phyloP scores from a whole-genome alignment of 139 green algal species.

The Diplosphaera chodatii region DNA sequence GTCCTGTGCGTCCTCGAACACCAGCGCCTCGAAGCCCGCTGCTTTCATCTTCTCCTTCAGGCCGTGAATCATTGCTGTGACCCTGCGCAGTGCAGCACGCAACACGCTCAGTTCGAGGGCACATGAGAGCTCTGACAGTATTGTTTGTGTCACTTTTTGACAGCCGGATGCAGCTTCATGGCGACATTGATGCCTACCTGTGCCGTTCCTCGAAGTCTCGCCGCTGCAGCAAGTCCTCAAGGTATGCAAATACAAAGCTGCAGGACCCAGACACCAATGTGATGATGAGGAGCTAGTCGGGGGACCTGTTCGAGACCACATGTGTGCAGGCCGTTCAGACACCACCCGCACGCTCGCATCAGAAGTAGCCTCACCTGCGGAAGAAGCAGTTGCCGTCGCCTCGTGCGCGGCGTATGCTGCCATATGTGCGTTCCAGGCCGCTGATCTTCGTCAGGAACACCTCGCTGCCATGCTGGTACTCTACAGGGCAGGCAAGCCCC shows the following conservation, averaged over 20 bases:
- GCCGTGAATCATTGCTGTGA: conserved; percentile 10
- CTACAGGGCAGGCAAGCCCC: too few species aligned
- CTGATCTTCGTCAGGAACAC: conserved; percentile 73
- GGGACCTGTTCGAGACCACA: too few species aligned
- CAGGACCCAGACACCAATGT: too few species aligned
- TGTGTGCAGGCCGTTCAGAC: too few species aligned
- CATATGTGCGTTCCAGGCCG: conserved; percentile 43
- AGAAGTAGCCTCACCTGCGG: conserved; percentile 1
- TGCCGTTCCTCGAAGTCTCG: conserved; percentile 46
- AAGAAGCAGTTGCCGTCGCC: conserved; percentile 81
- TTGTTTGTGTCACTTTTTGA: too few species aligned
- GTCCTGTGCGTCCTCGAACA: conserved; percentile 78
- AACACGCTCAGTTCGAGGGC: too few species aligned
- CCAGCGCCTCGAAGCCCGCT: conserved; percentile 55
- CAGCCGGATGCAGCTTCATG: too few species aligned
- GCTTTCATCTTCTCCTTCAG: conserved; percentile 54
- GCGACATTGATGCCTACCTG: conserved; percentile 28
- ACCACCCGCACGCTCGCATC: too few species aligned
- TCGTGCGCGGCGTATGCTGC: conserved; percentile 44
- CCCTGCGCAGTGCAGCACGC: conserved; percentile 1
- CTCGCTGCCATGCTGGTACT: conserved; percentile 57
- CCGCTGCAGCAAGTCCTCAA: conserved; percentile 58
- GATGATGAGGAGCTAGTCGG: too few species aligned
- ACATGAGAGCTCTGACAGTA: too few species aligned
- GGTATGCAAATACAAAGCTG: conserved; percentile 68